A percentile compares a stretch with the other conserved stretches of the same genome.
Conservation (phyloP, 2,329 filamentous ascomycete species). For the Simplicillium sp. region DNA sequence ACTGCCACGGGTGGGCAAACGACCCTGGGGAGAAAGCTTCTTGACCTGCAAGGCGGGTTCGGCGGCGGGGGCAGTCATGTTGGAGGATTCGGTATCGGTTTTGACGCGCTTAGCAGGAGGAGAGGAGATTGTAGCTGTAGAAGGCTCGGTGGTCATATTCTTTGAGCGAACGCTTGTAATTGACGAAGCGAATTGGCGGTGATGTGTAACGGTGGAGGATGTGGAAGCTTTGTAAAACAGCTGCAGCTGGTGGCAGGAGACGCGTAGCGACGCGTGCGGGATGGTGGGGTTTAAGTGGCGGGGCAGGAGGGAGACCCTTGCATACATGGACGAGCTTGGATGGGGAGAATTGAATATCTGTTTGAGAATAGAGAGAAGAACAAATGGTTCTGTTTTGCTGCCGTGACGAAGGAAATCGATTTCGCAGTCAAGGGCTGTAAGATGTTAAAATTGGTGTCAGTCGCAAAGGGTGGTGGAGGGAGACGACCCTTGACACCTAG, state of each 20-base stretch:
- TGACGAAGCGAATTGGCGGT: neutral
- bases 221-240: neutral
- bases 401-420: too few species aligned
- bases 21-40: constrained; percentile 73
- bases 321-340: too few species aligned
- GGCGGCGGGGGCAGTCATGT: constrained; percentile 17
- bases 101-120: constrained; percentile 77
- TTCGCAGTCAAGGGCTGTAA: too few species aligned
- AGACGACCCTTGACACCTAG: too few species aligned
- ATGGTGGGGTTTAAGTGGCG: constrained; percentile 1
- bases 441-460: too few species aligned
- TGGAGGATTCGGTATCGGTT: constrained; percentile 31
- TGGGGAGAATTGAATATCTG: too few species aligned
- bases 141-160: neutral
- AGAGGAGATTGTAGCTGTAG: constrained; percentile 44
- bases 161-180: too few species aligned
- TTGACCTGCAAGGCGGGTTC: constrained; percentile 63
- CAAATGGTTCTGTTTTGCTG: too few species aligned
- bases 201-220: neutral
- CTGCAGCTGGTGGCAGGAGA: neutral
- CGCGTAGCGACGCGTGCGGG: constrained; percentile 1
- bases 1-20: constrained; percentile 78
- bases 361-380: constrained; percentile 6
- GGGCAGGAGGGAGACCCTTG: neutral
- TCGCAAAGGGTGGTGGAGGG: too few species aligned